Conservation (phyloP, 108 stramenopile species). For the Schizochytrium sp. region DNA sequence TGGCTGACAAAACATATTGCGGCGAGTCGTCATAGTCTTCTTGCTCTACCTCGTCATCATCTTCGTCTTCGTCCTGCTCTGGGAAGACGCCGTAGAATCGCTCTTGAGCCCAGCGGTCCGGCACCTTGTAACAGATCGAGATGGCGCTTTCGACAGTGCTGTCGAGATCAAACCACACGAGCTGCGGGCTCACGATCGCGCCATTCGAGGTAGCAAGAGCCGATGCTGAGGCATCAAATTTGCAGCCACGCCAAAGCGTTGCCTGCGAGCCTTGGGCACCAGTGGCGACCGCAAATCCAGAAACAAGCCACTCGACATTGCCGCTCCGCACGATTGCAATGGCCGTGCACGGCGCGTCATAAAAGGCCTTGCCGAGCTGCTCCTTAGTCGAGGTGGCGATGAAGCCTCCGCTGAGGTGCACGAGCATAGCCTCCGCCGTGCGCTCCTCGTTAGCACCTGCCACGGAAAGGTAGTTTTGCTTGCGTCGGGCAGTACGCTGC, state of each 20-base stretch:
- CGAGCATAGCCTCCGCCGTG: background rate
- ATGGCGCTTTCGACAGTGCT: background rate
- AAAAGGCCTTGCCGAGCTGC: background rate
- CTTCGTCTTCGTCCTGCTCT: background rate
- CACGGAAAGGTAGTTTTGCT: background rate
- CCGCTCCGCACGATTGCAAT: background rate
- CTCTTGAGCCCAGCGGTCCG: background rate
- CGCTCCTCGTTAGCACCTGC: background rate
- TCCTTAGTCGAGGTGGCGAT: background rate
- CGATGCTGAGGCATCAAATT: background rate
- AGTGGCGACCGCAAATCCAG: background rate
- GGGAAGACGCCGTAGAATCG: background rate
- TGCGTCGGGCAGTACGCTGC: background rate
- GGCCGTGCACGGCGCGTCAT: background rate
- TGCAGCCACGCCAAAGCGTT: background rate
- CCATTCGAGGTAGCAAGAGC: background rate
- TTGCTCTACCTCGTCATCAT: background rate
- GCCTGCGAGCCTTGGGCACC: background rate
- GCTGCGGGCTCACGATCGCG: background rate
- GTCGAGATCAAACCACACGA: background rate
- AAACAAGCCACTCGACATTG: background rate
- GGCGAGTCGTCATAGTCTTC: background rate
- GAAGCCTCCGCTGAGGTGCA: background rate
- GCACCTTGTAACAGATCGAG: background rate
- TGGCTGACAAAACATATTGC: background rate